phyloP scores from a whole-genome alignment of 2,329 filamentous ascomycete species.

The Fusarium sp. region DNA sequence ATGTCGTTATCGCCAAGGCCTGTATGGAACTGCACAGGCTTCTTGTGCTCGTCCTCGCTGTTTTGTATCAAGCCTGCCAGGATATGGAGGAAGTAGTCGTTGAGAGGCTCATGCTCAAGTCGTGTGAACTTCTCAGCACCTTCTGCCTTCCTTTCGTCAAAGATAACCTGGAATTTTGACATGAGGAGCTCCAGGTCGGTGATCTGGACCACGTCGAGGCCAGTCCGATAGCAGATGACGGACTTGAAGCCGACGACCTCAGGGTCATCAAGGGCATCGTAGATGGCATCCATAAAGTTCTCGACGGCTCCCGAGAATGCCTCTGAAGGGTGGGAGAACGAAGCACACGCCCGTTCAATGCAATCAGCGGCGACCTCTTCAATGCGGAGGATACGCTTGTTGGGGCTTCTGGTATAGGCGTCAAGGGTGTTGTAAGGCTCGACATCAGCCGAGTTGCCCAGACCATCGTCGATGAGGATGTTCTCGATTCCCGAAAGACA shows the following conservation, averaged over 20 bases:
- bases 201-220: slow-evolving; percentile 68
- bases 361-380: slow-evolving; percentile 77
- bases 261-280: slow-evolving; percentile 69
- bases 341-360: slow-evolving; percentile 59
- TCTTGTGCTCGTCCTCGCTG: slow-evolving; percentile 60
- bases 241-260: slow-evolving; percentile 85
- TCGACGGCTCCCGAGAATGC: slow-evolving; percentile 51
- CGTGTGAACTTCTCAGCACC: slow-evolving; percentile 56
- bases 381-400: slow-evolving; percentile 81
- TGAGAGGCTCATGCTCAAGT: slow-evolving; percentile 73
- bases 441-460: slow-evolving; percentile 67
- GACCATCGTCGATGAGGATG: slow-evolving; percentile 82
- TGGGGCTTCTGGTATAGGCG: slow-evolving; percentile 70
- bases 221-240: slow-evolving; percentile 84
- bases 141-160: slow-evolving; percentile 31
- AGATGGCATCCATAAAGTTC: slow-evolving; percentile 59
- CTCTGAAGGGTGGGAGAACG: slow-evolving; percentile 42
- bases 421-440: slow-evolving; percentile 75
- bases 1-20: slow-evolving; percentile 86
- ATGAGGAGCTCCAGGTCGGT: slow-evolving; percentile 57
- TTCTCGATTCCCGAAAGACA: slow-evolving; percentile 80
- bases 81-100: slow-evolving; percentile 75
- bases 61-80: slow-evolving; percentile 69
- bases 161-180: slow-evolving; percentile 54
- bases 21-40: slow-evolving; percentile 87